Percentiles rank a stretch among this genome's conserved stretches.
Conservation (phyloP, 345 rosid species). For the Salix suchowensis region DNA sequence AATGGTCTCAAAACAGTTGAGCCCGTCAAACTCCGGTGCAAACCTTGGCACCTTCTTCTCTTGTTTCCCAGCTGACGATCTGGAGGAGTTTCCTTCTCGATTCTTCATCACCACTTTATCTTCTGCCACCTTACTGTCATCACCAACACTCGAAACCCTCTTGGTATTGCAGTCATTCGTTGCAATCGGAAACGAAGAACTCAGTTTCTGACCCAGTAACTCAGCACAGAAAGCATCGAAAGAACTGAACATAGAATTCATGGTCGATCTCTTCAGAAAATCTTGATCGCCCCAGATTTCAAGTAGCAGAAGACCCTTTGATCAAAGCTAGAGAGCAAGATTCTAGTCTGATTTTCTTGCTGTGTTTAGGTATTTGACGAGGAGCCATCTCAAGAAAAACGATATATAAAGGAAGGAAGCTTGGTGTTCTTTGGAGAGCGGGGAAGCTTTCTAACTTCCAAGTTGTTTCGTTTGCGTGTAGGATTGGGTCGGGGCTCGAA, state of each 20-base stretch:
- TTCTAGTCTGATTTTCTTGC: background rate
- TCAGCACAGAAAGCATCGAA: slow-evolving; percentile 63
- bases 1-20: slow-evolving; percentile 66
- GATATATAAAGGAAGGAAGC: background rate
- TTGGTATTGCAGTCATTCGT: background rate
- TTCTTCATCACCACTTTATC: background rate
- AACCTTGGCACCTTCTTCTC: slow-evolving; percentile 34
- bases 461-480: background rate
- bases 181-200: slow-evolving; percentile 21
- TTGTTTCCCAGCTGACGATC: background rate
- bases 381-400: background rate
- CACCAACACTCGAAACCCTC: background rate
- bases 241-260: slow-evolving; percentile 78
- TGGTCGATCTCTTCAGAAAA: slow-evolving; percentile 13
- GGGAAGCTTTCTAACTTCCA: background rate
- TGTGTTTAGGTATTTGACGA: background rate
- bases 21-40: slow-evolving; percentile 62
- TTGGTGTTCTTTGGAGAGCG: background rate
- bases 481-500: background rate
- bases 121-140: background rate
- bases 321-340: background rate
- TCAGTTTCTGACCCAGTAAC: slow-evolving; percentile 38
- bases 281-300: background rate
- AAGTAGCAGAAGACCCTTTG: background rate
- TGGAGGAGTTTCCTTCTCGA: background rate